These are phyloP conservation scores for Trametes cubensis DNA, from an alignment of 768 basidiomycete species.

Conservation along the genomic window DNA sequence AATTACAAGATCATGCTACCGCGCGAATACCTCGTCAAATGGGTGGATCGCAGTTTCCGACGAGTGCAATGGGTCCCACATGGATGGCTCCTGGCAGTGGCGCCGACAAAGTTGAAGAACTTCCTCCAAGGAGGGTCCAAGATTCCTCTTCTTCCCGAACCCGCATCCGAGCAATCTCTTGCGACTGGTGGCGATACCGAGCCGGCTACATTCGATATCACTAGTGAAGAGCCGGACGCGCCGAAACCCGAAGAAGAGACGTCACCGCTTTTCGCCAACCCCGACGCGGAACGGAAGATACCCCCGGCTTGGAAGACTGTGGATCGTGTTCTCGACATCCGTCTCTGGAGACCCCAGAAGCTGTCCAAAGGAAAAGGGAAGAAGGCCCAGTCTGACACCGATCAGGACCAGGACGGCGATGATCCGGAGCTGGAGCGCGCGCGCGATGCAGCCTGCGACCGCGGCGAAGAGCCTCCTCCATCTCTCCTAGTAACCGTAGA, in stretches of 20 bases:
- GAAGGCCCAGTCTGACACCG: constrained; percentile 33
- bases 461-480: constrained; percentile 66
- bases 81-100: constrained; percentile 80
- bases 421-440: constrained; percentile 35
- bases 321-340: constrained; percentile 88
- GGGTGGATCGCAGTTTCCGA: constrained; percentile 77
- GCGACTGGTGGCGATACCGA: constrained; percentile 35
- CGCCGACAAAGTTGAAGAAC: constrained; percentile 67
- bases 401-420: constrained; percentile 34
- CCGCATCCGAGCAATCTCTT: constrained; percentile 39
- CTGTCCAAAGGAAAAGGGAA: constrained; percentile 27
- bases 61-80: constrained; percentile 90
- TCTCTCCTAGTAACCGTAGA: constrained; percentile 60
- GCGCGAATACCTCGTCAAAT: constrained; percentile 94
- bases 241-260: constrained; percentile 25
- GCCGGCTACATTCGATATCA: constrained; percentile 44
- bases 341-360: constrained; percentile 57
- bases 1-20: constrained; percentile 66
- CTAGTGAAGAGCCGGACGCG: constrained; percentile 28
- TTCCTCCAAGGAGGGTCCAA: constrained; percentile 73
- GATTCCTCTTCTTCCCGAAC: constrained; percentile 61
- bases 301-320: constrained; percentile 84
- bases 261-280: constrained; percentile 44
- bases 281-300: constrained; percentile 74
- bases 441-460: constrained; percentile 47